phyloP scores from a whole-genome alignment of 768 basidiomycete genomes.

The Agrocybe chaxingu region DNA sequence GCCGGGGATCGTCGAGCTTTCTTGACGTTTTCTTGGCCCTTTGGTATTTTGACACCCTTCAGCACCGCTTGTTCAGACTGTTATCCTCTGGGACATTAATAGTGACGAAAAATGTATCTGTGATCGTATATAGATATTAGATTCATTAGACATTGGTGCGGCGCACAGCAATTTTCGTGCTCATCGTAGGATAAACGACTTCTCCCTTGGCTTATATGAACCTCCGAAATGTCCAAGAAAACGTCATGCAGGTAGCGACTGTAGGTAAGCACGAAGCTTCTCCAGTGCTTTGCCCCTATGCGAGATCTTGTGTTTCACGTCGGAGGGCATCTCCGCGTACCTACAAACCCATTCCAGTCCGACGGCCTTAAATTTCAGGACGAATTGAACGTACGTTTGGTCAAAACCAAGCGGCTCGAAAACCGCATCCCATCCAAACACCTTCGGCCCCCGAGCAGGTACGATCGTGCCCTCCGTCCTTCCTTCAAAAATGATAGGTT shows the following conservation, averaged over 20 bases:
- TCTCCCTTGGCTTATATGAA: no score
- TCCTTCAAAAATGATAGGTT: constrained; percentile 79
- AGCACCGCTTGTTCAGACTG: no score
- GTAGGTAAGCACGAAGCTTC: constrained; percentile 54
- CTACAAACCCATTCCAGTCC: constrained; percentile 26
- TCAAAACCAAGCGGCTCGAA: constrained; percentile 78
- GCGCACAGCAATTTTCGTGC: no score
- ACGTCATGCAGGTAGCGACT: constrained; percentile 21
- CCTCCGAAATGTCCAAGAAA: background rate
- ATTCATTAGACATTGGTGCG: no score
- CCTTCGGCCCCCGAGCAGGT: constrained; percentile 67
- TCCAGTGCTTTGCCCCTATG: constrained; percentile 74
- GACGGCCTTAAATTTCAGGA: background rate
- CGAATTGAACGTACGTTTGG: constrained; percentile 59
- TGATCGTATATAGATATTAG: no score
- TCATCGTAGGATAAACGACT: no score
- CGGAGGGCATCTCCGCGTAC: constrained; percentile 73
- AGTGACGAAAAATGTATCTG: no score
- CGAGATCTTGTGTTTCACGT: constrained; percentile 69
- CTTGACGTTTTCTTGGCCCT: no score
- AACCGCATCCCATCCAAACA: constrained; percentile 90
- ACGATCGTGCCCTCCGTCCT: constrained; percentile 89
- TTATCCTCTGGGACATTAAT: no score
- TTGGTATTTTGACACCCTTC: no score
- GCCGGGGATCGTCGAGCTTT: no score